These are phyloP conservation scores for Amborella trichopoda DNA, from an alignment of 164 flowering plant genomes.

Conservation along the genomic window DNA sequence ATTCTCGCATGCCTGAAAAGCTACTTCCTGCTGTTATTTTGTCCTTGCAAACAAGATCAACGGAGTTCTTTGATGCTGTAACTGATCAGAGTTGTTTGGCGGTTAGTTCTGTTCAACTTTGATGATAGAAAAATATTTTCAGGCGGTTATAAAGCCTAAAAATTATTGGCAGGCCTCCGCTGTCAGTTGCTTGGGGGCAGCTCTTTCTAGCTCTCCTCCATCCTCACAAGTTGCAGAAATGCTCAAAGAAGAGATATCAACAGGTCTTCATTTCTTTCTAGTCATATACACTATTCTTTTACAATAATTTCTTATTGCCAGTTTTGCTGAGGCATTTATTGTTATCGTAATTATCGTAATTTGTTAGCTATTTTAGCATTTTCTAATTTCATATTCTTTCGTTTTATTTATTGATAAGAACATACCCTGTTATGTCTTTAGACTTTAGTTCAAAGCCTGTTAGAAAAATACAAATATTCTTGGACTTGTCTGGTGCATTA, in stretches of 20 bases:
- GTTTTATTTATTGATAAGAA: too few relatives aligned
- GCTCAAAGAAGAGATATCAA: constrained; percentile 42
- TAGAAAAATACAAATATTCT: too few relatives aligned
- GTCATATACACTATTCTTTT: neutral
- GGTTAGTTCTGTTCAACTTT: constrained; percentile 37
- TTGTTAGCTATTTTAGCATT: too few relatives aligned
- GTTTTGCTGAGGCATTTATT: too few relatives aligned
- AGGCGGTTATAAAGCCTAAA: neutral
- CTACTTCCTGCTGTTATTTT: constrained; percentile 55
- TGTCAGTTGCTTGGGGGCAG: constrained; percentile 66
- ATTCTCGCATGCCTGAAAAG: constrained; percentile 75
- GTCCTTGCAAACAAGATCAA: constrained; percentile 31
- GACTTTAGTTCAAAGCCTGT: too few relatives aligned
- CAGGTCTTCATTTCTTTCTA: constrained; percentile 33
- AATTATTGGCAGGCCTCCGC: constrained; percentile 38
- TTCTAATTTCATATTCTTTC: too few relatives aligned
- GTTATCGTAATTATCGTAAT: too few relatives aligned
- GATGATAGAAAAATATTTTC: neutral
- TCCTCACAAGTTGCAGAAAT: constrained; percentile 39
- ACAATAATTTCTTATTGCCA: too few relatives aligned
- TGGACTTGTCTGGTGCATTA: too few relatives aligned
- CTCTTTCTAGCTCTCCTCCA: constrained; percentile 67
- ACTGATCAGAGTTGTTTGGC: constrained; percentile 54
- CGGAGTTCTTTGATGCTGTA: constrained; percentile 38
- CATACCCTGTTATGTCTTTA: too few relatives aligned